phyloP scores from a whole-genome alignment of 129 eudicot species.

The Rutidosis leptorrhynchoides region DNA sequence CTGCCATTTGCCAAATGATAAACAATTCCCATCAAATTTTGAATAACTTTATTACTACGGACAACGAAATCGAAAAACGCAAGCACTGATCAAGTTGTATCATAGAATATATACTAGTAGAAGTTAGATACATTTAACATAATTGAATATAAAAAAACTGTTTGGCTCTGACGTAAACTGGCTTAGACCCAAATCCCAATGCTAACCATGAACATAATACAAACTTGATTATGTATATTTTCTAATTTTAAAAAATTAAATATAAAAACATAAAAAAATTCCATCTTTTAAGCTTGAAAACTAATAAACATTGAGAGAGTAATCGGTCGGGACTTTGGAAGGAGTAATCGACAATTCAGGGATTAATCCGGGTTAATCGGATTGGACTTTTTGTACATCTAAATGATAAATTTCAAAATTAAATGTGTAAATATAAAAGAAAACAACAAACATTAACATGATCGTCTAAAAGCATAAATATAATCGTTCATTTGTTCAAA shows the following conservation, averaged over 20 bases:
- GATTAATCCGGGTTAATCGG: too few relatives aligned
- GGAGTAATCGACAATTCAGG: too few relatives aligned
- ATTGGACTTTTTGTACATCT: too few relatives aligned
- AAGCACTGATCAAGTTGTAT: not conserved
- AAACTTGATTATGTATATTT: not conserved
- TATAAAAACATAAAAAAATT: not conserved
- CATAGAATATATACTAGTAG: not conserved
- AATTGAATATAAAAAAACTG: too few relatives aligned
- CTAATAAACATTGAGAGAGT: not conserved
- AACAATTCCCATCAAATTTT: not conserved
- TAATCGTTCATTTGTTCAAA: too few relatives aligned
- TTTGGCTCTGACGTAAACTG: not conserved
- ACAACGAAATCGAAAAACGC: not conserved
- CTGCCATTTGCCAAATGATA: slow-evolving; percentile 33
- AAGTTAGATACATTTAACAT: not conserved
- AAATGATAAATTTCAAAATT: too few relatives aligned
- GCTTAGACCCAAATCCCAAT: not conserved
- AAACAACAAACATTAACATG: too few relatives aligned
- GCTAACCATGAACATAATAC: not conserved
- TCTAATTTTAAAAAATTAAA: not conserved
- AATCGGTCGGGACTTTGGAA: too few relatives aligned
- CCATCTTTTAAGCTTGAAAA: not conserved
- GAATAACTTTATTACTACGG: not conserved
- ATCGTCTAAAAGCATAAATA: too few relatives aligned
- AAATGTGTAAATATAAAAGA: too few relatives aligned